Percentiles rank a stretch among this genome's conserved stretches.
Conservation (phyloP, 2,329 filamentous ascomycete species). For the Penicillium vulpinum region DNA sequence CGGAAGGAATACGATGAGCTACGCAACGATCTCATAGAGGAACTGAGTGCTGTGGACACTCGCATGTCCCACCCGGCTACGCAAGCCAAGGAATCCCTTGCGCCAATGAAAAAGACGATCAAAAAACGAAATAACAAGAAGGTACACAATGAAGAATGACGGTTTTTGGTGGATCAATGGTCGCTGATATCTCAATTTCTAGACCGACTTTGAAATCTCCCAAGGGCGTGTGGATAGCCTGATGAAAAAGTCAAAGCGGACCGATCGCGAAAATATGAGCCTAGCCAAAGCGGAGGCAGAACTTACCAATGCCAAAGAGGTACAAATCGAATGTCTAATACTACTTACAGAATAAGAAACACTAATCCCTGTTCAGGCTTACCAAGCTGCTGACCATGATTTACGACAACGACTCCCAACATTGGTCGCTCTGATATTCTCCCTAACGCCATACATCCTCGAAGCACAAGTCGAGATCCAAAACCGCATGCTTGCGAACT, state of each 20-base stretch:
- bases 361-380: conserved; percentile 54
- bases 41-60: conserved; percentile 69
- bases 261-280: conserved; percentile 70
- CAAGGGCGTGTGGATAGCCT: conserved; percentile 69
- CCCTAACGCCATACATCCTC: conserved; percentile 71
- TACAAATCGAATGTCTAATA: conserved; percentile 35
- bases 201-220: conserved; percentile 77
- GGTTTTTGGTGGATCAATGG: not conserved
- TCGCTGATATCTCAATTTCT: not conserved
- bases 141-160: conserved; percentile 33
- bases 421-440: conserved; percentile 69
- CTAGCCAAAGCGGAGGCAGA: conserved; percentile 72
- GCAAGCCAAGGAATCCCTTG: conserved; percentile 67
- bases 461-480: conserved; percentile 72
- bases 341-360: not conserved
- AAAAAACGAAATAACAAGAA: conserved; percentile 83
- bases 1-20: conserved; percentile 69
- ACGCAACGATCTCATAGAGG: conserved; percentile 68
- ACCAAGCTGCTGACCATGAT: conserved; percentile 72
- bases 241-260: conserved; percentile 68
- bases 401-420: conserved; percentile 70
- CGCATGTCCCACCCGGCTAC: conserved; percentile 69
- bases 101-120: conserved; percentile 75
- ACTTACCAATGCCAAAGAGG: conserved; percentile 63
- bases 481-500: conserved; percentile 72